phyloP scores from a whole-genome alignment of 2,329 filamentous ascomycete species.

The Aquanectria penicillioides region DNA sequence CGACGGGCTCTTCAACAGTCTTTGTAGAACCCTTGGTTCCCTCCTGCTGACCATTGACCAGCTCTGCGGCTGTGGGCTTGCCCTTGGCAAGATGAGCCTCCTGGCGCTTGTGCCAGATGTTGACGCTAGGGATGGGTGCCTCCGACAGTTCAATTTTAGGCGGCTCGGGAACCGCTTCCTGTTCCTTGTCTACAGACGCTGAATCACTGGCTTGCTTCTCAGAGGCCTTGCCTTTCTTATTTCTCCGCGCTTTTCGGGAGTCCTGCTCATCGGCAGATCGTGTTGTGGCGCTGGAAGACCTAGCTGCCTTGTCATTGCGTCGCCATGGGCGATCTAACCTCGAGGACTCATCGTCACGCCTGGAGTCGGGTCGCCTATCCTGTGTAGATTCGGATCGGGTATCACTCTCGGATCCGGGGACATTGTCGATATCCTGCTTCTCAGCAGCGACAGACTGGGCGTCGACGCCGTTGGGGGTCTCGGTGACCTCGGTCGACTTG shows the following conservation, averaged over 20 bases:
- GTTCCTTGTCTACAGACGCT: conserved; percentile 66
- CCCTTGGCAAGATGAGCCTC: conserved; percentile 70
- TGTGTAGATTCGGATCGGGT: conserved; percentile 47
- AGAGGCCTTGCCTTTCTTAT: conserved; percentile 67
- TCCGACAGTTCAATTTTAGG: conserved; percentile 77
- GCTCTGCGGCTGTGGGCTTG: conserved; percentile 54
- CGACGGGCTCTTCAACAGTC: conserved; percentile 34
- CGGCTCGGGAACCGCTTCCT: conserved; percentile 53
- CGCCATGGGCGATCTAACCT: conserved; percentile 54
- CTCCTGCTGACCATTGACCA: conserved; percentile 44
- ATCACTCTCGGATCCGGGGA: conserved; percentile 51
- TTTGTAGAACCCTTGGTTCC: conserved; percentile 56
- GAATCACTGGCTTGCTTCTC: conserved; percentile 59
- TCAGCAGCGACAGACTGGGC: conserved; percentile 36
- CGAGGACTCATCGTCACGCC: conserved; percentile 51
- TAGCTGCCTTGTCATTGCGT: conserved; percentile 60
- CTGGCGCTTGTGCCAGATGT: conserved; percentile 86
- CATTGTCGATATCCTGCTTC: conserved; percentile 48
- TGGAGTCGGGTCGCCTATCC: conserved; percentile 45
- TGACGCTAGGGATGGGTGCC: conserved; percentile 84
- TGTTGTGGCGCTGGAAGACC: conserved; percentile 70
- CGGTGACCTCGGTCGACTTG: conserved; percentile 39
- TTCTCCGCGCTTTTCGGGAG: conserved; percentile 59
- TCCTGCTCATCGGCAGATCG: conserved; percentile 72
- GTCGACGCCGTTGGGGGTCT: conserved; percentile 37